Base-by-base conservation (phyloP, 345 rosid genomes). In the Draba incana region DNA sequence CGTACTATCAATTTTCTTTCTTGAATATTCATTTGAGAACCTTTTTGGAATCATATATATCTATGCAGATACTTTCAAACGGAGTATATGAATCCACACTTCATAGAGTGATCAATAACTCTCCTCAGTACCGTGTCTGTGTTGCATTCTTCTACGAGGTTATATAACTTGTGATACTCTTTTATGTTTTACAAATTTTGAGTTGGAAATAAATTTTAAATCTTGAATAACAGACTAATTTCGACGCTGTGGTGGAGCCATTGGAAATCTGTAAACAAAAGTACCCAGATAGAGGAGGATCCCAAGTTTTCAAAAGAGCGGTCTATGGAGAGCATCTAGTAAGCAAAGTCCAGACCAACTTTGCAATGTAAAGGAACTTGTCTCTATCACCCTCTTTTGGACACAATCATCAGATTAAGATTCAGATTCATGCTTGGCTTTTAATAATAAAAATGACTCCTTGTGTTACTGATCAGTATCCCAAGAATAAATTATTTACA, bases 61-160 rank as follows among this genome's bases (percentile, higher is more conserved):
- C n/a, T n/a, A n/a, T n/a, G 78, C 83, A 90, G 97, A 84, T 93
- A 72, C 83, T 65, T 69, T 81, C 96, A 43, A 90, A 88, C n/a
- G 96, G 97, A 37, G 44, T 88, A 41, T 93, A 90, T 0, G 92
- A 93, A 30, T 87, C 96, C 61, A 90, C 97, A 13, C 74, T 90
- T 35, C 94, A 90, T 62, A 84, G 78, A 71, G 87, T 93, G 45
- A 78, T 84, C 69, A 93, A 93, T 69, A 78, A 12, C 52, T 82
- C 86, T 41, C 79, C 85, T 2, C 77, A 42, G 60, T 88, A 85
- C 70, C 81, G 92, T 0, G 87, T 88, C 20, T 85, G 83, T 38
- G 72, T 90, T 0, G 97, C 96, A 24, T 90, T 78, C 66, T 88
- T 93, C 67, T 84, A 84, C 3, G 96, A 93, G 98, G 98, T 89